Evolutionary conservation across 1,284 basidiomycete species (phyloP).

Genomic region (Melampsora larici-populina): DNA sequence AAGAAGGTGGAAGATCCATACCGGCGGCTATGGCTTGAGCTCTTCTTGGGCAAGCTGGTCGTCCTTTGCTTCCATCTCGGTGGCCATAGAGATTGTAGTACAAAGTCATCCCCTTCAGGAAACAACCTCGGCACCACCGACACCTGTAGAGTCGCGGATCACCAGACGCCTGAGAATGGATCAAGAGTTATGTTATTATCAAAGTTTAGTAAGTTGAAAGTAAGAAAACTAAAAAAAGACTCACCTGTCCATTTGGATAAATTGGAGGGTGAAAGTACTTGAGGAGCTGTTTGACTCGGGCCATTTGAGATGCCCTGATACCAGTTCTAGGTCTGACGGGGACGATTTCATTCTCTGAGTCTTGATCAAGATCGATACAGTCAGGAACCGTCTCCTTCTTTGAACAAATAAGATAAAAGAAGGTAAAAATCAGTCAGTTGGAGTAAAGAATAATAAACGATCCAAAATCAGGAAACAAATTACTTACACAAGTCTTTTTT

Average conservation of each 20-base stretch:
- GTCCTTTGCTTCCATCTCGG: too few relatives aligned
- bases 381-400: too few relatives aligned
- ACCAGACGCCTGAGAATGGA: neutral
- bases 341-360: too few relatives aligned
- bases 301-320: too few relatives aligned
- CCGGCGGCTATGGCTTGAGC: neutral
- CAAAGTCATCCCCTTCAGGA: too few relatives aligned
- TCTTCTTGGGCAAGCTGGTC: neutral
- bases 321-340: too few relatives aligned
- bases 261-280: neutral
- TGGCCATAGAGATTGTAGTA: too few relatives aligned
- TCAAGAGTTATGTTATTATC: neutral
- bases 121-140: too few relatives aligned
- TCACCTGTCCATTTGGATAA: neutral
- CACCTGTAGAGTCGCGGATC: too few relatives aligned
- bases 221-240: neutral
- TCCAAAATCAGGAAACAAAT: neutral
- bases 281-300: neutral
- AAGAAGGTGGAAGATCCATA: neutral
- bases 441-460: neutral
- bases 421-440: too few relatives aligned
- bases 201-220: neutral
- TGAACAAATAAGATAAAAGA: too few relatives aligned
- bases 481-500: neutral
- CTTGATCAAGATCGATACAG: too few relatives aligned